A percentile compares a stretch with the other conserved stretches of the same genome.
phyloP scores from a whole-genome alignment of 164 flowering plant genomes.

The Echeveria elegans region DNA sequence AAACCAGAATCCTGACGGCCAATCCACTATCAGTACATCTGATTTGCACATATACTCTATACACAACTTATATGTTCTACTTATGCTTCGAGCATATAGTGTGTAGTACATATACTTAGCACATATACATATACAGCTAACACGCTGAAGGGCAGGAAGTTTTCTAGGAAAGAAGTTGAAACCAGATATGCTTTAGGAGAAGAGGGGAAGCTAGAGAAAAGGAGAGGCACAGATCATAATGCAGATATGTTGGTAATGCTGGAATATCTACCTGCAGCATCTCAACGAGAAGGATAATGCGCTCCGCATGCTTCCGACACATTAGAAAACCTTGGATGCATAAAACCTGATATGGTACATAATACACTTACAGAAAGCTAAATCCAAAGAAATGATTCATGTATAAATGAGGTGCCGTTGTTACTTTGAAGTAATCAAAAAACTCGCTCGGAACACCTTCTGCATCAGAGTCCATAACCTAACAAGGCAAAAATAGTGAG shows the following conservation, averaged over 20 bases:
- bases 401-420: neutral
- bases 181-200: neutral
- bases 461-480: constrained; percentile 99
- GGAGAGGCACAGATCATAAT: neutral
- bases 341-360: constrained; percentile 50
- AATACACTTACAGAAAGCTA: neutral
- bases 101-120: neutral
- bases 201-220: neutral
- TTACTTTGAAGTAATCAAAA: constrained; percentile 95
- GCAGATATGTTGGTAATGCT: constrained; percentile 8
- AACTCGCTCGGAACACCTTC: constrained; percentile 99
- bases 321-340: constrained; percentile 99
- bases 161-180: neutral
- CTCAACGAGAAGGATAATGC: constrained; percentile 95
- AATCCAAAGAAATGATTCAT: neutral
- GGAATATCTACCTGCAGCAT: constrained; percentile 76
- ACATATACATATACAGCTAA: neutral
- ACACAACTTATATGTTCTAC: neutral
- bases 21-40: neutral
- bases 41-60: neutral
- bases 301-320: constrained; percentile 98
- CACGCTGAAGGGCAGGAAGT: neutral
- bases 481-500: constrained; percentile 7
- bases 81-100: neutral
- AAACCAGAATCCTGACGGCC: constrained; percentile 82